phyloP scores from a whole-genome alignment of 1,284 basidiomycete species.

The Cutaneotrichosporon spelunceum region DNA sequence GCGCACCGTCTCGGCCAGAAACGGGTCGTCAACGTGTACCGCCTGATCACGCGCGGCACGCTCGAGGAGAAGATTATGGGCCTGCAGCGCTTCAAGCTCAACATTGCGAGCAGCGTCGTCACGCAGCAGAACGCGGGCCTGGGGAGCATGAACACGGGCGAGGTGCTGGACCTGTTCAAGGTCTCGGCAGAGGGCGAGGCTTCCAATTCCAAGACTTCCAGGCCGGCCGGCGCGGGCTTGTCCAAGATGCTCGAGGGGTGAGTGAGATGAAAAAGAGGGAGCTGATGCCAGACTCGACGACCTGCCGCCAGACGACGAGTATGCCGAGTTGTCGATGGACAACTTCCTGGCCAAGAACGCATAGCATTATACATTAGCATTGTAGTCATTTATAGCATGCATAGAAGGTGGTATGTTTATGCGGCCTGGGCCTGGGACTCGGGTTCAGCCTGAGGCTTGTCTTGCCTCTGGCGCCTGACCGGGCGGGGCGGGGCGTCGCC shows the following conservation, averaged over 20 bases:
- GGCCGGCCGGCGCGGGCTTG: slow-evolving; percentile 52
- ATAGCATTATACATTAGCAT: slow-evolving; percentile 14
- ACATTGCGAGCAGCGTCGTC: slow-evolving; percentile 94
- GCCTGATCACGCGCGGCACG: slow-evolving; percentile 93
- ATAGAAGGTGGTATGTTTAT: slow-evolving; percentile 9
- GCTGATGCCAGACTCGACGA: slow-evolving; percentile 64
- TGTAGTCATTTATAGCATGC: slow-evolving; percentile 19
- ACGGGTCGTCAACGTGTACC: slow-evolving; percentile 98
- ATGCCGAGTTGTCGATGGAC: slow-evolving; percentile 75
- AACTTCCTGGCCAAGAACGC: slow-evolving; percentile 59
- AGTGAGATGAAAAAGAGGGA: slow-evolving; percentile 10
- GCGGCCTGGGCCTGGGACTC: not conserved
- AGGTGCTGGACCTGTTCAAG: slow-evolving; percentile 90
- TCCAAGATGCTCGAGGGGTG: slow-evolving; percentile 72
- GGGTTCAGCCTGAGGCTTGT: not conserved
- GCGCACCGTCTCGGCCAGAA: slow-evolving; percentile 98
- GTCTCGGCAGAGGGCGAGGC: slow-evolving; percentile 66
- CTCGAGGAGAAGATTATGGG: slow-evolving; percentile 99
- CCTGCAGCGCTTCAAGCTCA: slow-evolving; percentile 96
- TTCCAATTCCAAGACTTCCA: slow-evolving; percentile 14
- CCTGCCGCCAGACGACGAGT: slow-evolving; percentile 83
- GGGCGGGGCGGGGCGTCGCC: slow-evolving; percentile 9
- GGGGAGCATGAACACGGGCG: slow-evolving; percentile 93
- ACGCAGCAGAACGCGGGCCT: slow-evolving; percentile 95
- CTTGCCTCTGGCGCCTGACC: too few relatives aligned